Evolutionary conservation across 2,329 filamentous ascomycete genomes (phyloP).

Genomic region (Penicillium italicum): DNA sequence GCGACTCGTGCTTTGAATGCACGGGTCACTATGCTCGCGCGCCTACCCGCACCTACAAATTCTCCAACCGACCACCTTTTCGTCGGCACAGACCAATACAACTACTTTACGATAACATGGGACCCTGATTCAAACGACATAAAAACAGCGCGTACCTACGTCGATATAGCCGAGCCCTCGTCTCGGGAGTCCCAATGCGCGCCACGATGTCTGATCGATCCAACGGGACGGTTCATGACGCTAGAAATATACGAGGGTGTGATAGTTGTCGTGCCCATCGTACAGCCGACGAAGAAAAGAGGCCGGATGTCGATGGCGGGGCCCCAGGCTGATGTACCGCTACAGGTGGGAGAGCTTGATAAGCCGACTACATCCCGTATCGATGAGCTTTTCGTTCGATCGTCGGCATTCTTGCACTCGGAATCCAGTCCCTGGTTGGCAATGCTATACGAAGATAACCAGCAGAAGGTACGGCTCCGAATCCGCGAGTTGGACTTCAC

Average conservation of each 20-base stretch:
- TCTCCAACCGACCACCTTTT: slow-evolving; percentile 80
- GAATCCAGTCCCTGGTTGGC: slow-evolving; percentile 57
- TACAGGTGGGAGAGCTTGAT: slow-evolving; percentile 55
- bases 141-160: slow-evolving; percentile 56
- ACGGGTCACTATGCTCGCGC: slow-evolving; percentile 74
- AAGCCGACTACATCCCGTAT: slow-evolving; percentile 61
- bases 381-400: slow-evolving; percentile 64
- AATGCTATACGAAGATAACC: slow-evolving; percentile 62
- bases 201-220: slow-evolving; percentile 80
- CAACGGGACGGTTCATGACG: slow-evolving; percentile 65
- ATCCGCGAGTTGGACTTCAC: slow-evolving; percentile 54
- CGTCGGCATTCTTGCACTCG: slow-evolving; percentile 62
- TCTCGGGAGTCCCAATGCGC: slow-evolving; percentile 74
- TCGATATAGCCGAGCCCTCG: slow-evolving; percentile 59
- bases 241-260: slow-evolving; percentile 67
- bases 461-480: slow-evolving; percentile 54
- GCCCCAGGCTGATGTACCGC: slow-evolving; percentile 26
- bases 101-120: slow-evolving; percentile 90
- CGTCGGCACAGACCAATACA: slow-evolving; percentile 81
- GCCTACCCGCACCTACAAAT: slow-evolving; percentile 56
- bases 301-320: slow-evolving; percentile 25
- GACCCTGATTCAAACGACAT: slow-evolving; percentile 56
- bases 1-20: slow-evolving; percentile 75
- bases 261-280: slow-evolving; percentile 60
- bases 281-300: slow-evolving; percentile 50